Base-by-base conservation (phyloP, 805 yeast species). In the Pichia nakasei region DNA sequence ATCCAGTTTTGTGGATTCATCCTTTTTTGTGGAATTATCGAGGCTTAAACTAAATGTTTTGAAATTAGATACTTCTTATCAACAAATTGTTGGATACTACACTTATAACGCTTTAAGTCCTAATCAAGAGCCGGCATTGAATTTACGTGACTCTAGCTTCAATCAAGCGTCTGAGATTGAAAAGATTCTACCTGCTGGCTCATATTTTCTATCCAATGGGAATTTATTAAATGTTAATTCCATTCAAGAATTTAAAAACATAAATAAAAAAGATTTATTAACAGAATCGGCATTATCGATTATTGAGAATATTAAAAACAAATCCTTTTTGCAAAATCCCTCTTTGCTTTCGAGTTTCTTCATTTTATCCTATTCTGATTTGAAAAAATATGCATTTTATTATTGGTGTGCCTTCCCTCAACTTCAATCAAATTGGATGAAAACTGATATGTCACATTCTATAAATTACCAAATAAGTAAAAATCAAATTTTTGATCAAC, bases 391-490 rank as follows among this genome's bases (percentile, higher is more conserved):
- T 66, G 80, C 75, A 55, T 91, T 83, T 57, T 83, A 75, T 56
- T 89, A 93, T 63, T 94, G 99, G 98, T 73, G 85, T 50, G 82
- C 86, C 15, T 78, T 78, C 49, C 97, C 98, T 0, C 64, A 75
- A 1, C 59, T 86, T 29, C 68, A 69, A 34, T 63, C 78, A 9
- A 66, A 65, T 12, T 82, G 87, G 86, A 38, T 49, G 5, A 35
- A 50, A 9, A 33, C 38, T 45, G 52, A 46, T 35, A 18, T 29
- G 5, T 11, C 20, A 34, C 21, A 22, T 9, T 31, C 39, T 11
- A 31, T 38, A 15, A n/a, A 9, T 2, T 38, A 15, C 13, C 4
- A 37, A 6, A 7, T 13, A 4, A 12, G 29, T 20, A 13, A 20
- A 20, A 29, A 22, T 19, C 15, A 35, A 17, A 12, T 13, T 3